A percentile compares a stretch with the other conserved stretches of the same genome.
Evolutionary conservation across 2,329 filamentous ascomycete genomes (phyloP).

Genomic region (Paraphaeosphaeria sporulosa): DNA sequence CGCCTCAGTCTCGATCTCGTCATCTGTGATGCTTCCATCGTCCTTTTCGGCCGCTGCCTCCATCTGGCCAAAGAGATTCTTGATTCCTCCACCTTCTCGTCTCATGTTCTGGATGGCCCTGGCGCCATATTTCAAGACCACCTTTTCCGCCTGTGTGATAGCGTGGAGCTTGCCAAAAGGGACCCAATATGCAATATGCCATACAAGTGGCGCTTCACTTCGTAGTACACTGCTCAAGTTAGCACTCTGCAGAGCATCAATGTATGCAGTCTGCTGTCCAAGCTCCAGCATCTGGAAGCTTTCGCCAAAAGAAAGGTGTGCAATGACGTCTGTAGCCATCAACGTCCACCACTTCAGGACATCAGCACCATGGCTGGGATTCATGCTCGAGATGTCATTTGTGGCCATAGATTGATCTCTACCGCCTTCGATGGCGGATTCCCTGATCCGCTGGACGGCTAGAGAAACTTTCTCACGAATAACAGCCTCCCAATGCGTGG

Average conservation of each 20-base stretch:
- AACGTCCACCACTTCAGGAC: constrained; percentile 49
- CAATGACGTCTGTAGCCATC: constrained; percentile 50
- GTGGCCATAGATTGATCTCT: background rate
- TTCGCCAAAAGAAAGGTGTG: constrained; percentile 50
- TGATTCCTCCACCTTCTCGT: constrained; percentile 19
- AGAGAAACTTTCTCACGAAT: constrained; percentile 42
- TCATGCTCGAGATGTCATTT: background rate
- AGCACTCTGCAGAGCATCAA: constrained; percentile 36
- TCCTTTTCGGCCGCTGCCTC: constrained; percentile 29
- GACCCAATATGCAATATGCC: constrained; percentile 24
- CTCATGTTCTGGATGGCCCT: constrained; percentile 29
- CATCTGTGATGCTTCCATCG: constrained; percentile 30
- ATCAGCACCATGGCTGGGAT: constrained; percentile 33
- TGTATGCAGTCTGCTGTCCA: constrained; percentile 32
- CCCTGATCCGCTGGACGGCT: constrained; percentile 42
- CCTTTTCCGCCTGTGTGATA: constrained; percentile 22
- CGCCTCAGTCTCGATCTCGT: constrained; percentile 37
- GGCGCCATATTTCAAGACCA: constrained; percentile 21
- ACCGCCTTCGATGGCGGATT: constrained; percentile 22
- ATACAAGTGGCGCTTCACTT: constrained; percentile 39
- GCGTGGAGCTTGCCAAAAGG: constrained; percentile 16
- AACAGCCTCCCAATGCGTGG: constrained; percentile 46
- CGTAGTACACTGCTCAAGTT: constrained; percentile 41
- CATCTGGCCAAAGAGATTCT: constrained; percentile 39
- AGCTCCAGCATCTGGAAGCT: constrained; percentile 48